Evolutionary conservation across 208 protist genomes (phyloP), one percentile per base, ranked within the genome.

Genomic region (Tetramitus jugosus): DNA sequence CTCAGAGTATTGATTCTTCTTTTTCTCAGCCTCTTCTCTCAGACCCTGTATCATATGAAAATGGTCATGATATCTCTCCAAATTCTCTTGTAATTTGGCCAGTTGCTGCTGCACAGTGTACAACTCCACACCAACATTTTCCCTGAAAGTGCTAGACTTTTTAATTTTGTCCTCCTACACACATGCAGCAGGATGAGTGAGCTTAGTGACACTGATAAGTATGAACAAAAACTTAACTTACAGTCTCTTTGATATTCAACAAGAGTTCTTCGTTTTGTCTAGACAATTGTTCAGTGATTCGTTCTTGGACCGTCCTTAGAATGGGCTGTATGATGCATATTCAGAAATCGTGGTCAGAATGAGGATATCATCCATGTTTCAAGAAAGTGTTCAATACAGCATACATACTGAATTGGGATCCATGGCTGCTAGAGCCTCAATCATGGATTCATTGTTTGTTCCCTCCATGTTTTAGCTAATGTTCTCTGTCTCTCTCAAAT

Each of bases 81-180:
- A 87, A 0, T 87, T 87, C 72, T 95, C 88, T 72, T 97, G 93
- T 52, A 94, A 83, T 80, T 92, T 94, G 0, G 93, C 93, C 14
- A 96, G 87, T 65, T 96, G 92, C 76, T 96, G 94, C 79, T 96
- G 93, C 3, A 93, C 88, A 69, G 93, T 92, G 84, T 97, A 97
- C 42, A 96, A 85, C 77, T 97, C 89, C n/a, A 96, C 94, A 84
- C 93, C 93, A 67, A 88, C 84, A 76, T 96, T 94, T 1, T 91
- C 85, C 77, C 92, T 85, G 60, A 91, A 88, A 75, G 89, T 84
- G n/a, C 65, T 71, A 93, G 82, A 23, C 75, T 79, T 60, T 79
- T 79, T 39, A 52, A 33, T 37, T 60, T 26, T 67, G n/a, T 39
- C n/a, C n/a, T n/a, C n/a, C n/a, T n/a, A n/a, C n/a, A n/a, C n/a